Base-by-base conservation (phyloP, 1,284 basidiomycete genomes). In the Malassezia japonica region DNA sequence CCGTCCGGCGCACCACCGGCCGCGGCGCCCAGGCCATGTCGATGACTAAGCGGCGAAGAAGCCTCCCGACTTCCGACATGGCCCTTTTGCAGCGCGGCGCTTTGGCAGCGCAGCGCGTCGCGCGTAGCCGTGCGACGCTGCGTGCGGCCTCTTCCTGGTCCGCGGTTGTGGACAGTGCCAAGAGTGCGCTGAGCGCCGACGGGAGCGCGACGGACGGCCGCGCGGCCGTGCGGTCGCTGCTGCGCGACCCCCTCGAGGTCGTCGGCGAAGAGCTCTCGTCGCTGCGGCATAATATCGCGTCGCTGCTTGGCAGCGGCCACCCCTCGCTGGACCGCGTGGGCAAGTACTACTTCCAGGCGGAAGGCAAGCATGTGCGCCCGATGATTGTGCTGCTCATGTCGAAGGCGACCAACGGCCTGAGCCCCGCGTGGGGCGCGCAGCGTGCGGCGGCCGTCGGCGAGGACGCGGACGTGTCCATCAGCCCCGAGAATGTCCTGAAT, bases 311-410 rank as follows among this genome's bases (percentile, higher is more conserved):
- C 24, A 85, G 86, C 2, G 85, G 87, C 9, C 87, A 96, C 73
- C 86, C 89, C 1, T 81, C 83, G 1, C 81, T 98, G 50, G 83
- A 85, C 59, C 81, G 85, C 50, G 84, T 95, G 56, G 89, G 91
- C 4, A 83, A 88, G 62, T 94, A 90, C 76, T 95, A 95, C 76
- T 94, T 96, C 74, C 78, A 86, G 54, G 71, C 67, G 21, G 72
- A 74, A 41, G 69, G 70, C 36, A 94, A 94, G 72, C 89, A 95
- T 69, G 79, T 96, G 21, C 82, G 92, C 13, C 90, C 92, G 0
- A 77, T 92, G 58, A 79, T 96, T 37, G 86, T 96, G 27, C 80
- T 98, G 25, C 81, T 98, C 41, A 88, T 95, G 76, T 79, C 85
- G 27, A 84, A 85, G 60, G 92, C 91, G 8, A 94, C 90, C 25